Evolutionary conservation across 495 filamentous ascomycete genomes (phyloP).

Genomic region (Neurospora terricola): DNA sequence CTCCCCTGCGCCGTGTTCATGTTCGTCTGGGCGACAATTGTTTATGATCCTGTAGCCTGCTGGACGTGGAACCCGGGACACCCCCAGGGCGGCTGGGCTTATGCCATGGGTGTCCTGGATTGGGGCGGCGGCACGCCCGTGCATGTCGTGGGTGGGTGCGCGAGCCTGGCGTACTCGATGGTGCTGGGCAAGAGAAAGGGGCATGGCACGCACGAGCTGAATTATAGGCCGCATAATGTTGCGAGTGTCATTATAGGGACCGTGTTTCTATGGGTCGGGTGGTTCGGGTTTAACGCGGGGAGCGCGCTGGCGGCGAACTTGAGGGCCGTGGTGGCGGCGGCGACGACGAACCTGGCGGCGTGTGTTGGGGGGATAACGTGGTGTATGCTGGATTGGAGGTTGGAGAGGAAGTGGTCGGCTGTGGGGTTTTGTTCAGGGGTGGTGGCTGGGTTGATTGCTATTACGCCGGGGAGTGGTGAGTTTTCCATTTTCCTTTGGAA

Average conservation of each 20-base stretch:
- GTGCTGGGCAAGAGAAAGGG: slow-evolving; percentile 81
- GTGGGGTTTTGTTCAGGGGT: slow-evolving; percentile 96
- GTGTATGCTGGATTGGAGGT: slow-evolving; percentile 85
- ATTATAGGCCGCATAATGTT: slow-evolving; percentile 95
- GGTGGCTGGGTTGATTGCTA: slow-evolving; percentile 83
- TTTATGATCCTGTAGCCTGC: slow-evolving; percentile 91
- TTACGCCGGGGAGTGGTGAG: slow-evolving; percentile 73
- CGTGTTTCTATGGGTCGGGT: slow-evolving; percentile 95
- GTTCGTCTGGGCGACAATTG: slow-evolving; percentile 91
- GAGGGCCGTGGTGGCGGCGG: slow-evolving; percentile 65
- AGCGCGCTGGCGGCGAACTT: slow-evolving; percentile 79
- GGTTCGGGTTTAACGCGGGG: slow-evolving; percentile 97
- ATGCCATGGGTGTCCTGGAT: slow-evolving; percentile 73
- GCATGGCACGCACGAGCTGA: slow-evolving; percentile 80
- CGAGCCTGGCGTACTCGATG: slow-evolving; percentile 79
- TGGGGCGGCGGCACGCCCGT: slow-evolving; percentile 93
- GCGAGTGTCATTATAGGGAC: slow-evolving; percentile 93
- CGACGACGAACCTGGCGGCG: slow-evolving; percentile 61
- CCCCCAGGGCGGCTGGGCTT: slow-evolving; percentile 57
- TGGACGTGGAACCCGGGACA: slow-evolving; percentile 81
- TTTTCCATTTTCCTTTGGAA: not conserved
- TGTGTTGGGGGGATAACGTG: slow-evolving; percentile 88
- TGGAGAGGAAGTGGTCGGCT: slow-evolving; percentile 93
- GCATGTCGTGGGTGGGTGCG: slow-evolving; percentile 80
- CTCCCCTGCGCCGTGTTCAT: slow-evolving; percentile 72